Percentiles rank a stretch among this genome's conserved stretches.
Evolutionary conservation across 306 rosid species (phyloP).

Genomic region (Quercus aquifolioides): DNA sequence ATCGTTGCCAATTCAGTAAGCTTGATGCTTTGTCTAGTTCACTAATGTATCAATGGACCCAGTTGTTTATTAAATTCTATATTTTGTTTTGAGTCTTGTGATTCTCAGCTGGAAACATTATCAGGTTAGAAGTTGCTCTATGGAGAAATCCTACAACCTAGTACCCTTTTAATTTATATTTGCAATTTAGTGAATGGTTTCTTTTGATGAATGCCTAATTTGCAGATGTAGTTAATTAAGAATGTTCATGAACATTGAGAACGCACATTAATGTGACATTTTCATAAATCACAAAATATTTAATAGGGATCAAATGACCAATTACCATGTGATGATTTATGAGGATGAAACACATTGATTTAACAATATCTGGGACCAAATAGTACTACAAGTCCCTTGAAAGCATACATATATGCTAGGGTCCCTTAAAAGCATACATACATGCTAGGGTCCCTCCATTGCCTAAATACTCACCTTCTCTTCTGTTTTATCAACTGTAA

Average conservation of each 20-base stretch:
- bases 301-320: background rate
- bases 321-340: slow-evolving; percentile 16
- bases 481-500: slow-evolving; percentile 29
- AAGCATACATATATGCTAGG: slow-evolving; percentile 25
- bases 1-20: slow-evolving; percentile 6
- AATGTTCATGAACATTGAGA: background rate
- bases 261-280: background rate
- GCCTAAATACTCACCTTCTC: slow-evolving; percentile 30
- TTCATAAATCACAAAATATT: background rate
- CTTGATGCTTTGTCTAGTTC: background rate
- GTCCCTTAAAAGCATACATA: slow-evolving; percentile 26
- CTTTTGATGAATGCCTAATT: slow-evolving; percentile 6
- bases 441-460: slow-evolving; percentile 47
- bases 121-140: slow-evolving; percentile 3
- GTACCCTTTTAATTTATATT: slow-evolving; percentile 15
- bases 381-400: background rate
- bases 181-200: slow-evolving; percentile 9
- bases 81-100: slow-evolving; percentile 13
- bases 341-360: background rate
- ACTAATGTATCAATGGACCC: slow-evolving; percentile 11
- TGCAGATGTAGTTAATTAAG: background rate
- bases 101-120: slow-evolving; percentile 14
- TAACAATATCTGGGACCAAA: background rate
- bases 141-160: slow-evolving; percentile 11
- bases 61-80: slow-evolving; percentile 16